Conservation (phyloP, 2,329 filamentous ascomycete genomes). For the Polychaeton citri region DNA sequence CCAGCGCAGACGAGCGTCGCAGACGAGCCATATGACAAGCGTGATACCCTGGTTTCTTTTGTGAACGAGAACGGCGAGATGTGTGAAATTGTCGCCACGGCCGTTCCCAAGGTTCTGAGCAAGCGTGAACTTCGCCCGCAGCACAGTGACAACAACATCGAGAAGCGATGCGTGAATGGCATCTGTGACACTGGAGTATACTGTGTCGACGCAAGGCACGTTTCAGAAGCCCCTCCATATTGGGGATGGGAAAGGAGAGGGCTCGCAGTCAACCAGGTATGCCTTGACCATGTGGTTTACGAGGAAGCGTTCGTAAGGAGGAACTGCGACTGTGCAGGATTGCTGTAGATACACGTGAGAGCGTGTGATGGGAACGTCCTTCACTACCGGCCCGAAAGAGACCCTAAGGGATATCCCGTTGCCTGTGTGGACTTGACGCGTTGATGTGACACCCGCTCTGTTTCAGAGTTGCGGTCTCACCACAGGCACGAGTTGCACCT, state of each 20-base stretch:
- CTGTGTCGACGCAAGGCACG: not conserved
- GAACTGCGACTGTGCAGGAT: not conserved
- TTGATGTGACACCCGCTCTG: no score
- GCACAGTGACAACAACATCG: not conserved
- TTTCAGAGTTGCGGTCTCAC: no score
- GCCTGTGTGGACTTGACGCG: no score
- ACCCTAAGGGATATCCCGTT: no score
- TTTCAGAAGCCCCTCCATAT: not conserved
- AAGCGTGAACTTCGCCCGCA: not conserved
- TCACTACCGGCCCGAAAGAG: no score
- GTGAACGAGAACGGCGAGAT: not conserved
- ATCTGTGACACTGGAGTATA: not conserved
- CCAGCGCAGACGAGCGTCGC: not conserved
- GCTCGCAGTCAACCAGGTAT: not conserved
- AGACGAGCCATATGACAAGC: not conserved
- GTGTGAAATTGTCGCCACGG: not conserved
- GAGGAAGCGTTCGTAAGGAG: not conserved
- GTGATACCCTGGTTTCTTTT: not conserved
- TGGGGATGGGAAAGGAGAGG: not conserved
- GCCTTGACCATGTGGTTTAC: not conserved
- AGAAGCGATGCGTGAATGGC: not conserved
- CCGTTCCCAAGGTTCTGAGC: not conserved
- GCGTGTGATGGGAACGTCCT: no score
- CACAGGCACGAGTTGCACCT: no score
- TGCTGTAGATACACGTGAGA: no score